A percentile compares a stretch with the other conserved stretches of the same genome.
These are phyloP conservation scores for Thielaviopsis cerberus DNA, from an alignment of 2,329 filamentous ascomycete species.

Conservation along the genomic window DNA sequence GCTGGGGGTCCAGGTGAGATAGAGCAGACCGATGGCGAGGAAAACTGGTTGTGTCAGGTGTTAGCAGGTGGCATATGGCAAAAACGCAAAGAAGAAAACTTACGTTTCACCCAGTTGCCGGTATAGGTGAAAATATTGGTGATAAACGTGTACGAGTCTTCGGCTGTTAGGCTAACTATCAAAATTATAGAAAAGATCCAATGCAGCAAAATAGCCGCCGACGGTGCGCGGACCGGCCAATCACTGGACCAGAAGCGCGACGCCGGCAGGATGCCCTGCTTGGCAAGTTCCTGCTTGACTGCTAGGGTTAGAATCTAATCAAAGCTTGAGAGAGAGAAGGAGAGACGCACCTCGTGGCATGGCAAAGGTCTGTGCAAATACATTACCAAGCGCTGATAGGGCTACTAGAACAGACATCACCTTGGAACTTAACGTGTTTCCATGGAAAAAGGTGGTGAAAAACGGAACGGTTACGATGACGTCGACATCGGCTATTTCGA, in stretches of 20 bases:
- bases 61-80: too few species aligned
- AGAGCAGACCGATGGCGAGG: slow-evolving; percentile 31
- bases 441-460: slow-evolving; percentile 42
- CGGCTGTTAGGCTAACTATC: slow-evolving; percentile 1
- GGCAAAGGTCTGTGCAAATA: slow-evolving; percentile 25
- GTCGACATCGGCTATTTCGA: slow-evolving; percentile 36
- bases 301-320: background rate
- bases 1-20: slow-evolving; percentile 29
- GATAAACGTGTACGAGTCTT: slow-evolving; percentile 9
- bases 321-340: slow-evolving; percentile 27
- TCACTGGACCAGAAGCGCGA: slow-evolving; percentile 51
- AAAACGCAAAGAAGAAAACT: too few species aligned
- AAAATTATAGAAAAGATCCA: slow-evolving; percentile 7
- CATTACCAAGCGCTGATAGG: slow-evolving; percentile 42
- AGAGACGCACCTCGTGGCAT: slow-evolving; percentile 18
- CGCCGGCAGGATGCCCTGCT: slow-evolving; percentile 49
- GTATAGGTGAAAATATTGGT: slow-evolving; percentile 8
- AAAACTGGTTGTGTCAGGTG: slow-evolving; percentile 38
- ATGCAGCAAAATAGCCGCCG: slow-evolving; percentile 7
- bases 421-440: slow-evolving; percentile 27
- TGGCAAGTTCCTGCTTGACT: slow-evolving; percentile 47
- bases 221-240: slow-evolving; percentile 37
- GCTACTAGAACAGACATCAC: slow-evolving; percentile 38
- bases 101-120: slow-evolving; percentile 40
- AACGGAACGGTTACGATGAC: slow-evolving; percentile 43